Evolutionary conservation across 2,329 filamentous ascomycete genomes (phyloP), one percentile per base, ranked within the genome.

Genomic region (Myotisia sp.): DNA sequence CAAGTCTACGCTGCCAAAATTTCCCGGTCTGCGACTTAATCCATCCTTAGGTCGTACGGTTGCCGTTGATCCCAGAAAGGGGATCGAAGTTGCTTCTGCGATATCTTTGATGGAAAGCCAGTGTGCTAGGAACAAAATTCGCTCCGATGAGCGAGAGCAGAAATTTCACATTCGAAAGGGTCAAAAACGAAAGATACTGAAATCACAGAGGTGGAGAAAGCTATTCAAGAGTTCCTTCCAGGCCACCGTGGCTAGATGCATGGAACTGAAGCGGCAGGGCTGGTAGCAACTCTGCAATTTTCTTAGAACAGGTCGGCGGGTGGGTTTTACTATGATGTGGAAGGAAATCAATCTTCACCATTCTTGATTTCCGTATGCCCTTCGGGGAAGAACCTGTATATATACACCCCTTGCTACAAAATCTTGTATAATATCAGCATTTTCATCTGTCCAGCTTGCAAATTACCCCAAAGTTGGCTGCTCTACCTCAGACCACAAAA

Each of bases 241-340:
- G 37, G 44, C 51, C 27, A 62, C 60, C 36, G 56, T 62, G 39
- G 43, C 36, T 26, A 54, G 55, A 46, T 59, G 64, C 36, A 47
- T 60, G 44, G 52, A 51, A 34, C 60, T 65, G 59, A 55, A 55
- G 42, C 50, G 49, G 13, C 62, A 65, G 49, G 62, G 62, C 8
- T 65, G 62, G 62, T 65, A 53, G 42, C 23, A 30, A 22, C 26
- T 33, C 16, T 10, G 5, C 20, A 21, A 29, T 21, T 6, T 9
- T 22, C 3, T 13, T 21, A 8, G 10, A n/a, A 22, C 6, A 14
- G 8, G 21, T 21, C 12, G 10, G 18, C 6, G 4, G 21, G 18
- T 32, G 17, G 29, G 12, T 30, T 19, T n/a, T n/a, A n/a, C n/a
- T n/a, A n/a, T n/a, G n/a, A n/a, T n/a, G n/a, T n/a, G n/a, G n/a